A percentile compares a stretch with the other conserved stretches of the same genome.
These are phyloP conservation scores for Penicillium sp. DNA, from an alignment of 2,329 filamentous ascomycete genomes.

Conservation along the genomic window DNA sequence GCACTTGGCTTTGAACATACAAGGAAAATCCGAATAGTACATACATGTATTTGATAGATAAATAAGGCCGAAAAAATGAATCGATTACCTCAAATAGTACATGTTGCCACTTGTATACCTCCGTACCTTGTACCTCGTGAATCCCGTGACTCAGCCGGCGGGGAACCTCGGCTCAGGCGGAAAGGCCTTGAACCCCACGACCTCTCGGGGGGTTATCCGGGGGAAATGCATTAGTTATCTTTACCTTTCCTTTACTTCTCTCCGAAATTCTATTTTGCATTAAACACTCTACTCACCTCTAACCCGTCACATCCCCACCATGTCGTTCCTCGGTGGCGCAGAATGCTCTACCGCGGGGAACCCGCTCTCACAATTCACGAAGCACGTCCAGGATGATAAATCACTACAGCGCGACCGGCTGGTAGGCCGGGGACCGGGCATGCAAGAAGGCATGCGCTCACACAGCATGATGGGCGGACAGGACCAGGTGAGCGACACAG, in stretches of 20 bases:
- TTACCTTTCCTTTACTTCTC: constrained; percentile 1
- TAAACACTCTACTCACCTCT: neutral
- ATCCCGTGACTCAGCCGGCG: constrained; percentile 2
- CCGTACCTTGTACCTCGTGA: neutral
- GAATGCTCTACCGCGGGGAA: constrained; percentile 97
- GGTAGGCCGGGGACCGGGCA: constrained; percentile 68
- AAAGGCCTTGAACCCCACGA: constrained; percentile 23
- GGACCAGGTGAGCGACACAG: constrained; percentile 58
- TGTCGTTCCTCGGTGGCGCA: constrained; percentile 94
- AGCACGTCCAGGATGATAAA: constrained; percentile 95
- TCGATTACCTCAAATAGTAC: neutral
- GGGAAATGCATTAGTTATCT: constrained; percentile 1
- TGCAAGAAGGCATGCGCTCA: constrained; percentile 75
- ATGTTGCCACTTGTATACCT: neutral
- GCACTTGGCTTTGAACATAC: neutral
- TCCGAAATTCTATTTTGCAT: neutral
- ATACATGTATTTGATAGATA: neutral
- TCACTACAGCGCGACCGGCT: constrained; percentile 88
- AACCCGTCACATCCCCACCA: constrained; percentile 41
- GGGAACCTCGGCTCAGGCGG: constrained; percentile 26
- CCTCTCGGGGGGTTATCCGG: constrained; percentile 6
- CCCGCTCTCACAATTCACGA: constrained; percentile 94
- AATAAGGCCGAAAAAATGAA: neutral
- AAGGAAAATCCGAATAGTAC: neutral
- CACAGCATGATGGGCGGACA: constrained; percentile 66